phyloP scores from a whole-genome alignment of 208 protist species.

The Trypanosoma avium region DNA sequence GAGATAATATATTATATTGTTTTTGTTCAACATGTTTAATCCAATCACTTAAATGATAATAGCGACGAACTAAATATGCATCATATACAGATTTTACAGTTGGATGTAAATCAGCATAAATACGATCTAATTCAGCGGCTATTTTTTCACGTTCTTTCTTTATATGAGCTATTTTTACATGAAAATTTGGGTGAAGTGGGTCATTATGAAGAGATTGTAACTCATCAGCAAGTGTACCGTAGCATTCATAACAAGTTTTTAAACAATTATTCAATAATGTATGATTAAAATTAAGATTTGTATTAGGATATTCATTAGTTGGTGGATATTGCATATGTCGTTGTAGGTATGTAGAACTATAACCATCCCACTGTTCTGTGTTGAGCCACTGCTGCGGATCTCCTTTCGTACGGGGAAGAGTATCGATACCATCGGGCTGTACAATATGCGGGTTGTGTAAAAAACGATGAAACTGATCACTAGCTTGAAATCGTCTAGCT shows the following conservation, averaged over 20 bases:
- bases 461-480: constrained; percentile 85
- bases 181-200: constrained; percentile 79
- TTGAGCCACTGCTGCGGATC: constrained; percentile 89
- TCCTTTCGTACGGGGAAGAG: constrained; percentile 66
- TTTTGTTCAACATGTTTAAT: constrained; percentile 73
- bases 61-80: constrained; percentile 79
- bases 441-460: constrained; percentile 83
- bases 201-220: constrained; percentile 79
- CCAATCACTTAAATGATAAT: constrained; percentile 84
- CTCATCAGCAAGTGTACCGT: constrained; percentile 73
- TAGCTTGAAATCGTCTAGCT: constrained; percentile 48
- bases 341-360: constrained; percentile 80
- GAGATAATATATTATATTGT: constrained; percentile 53
- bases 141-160: constrained; percentile 68
- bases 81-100: constrained; percentile 87
- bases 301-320: constrained; percentile 71
- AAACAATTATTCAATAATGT: constrained; percentile 67
- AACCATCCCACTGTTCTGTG: constrained; percentile 87
- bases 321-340: constrained; percentile 84
- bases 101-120: constrained; percentile 75
- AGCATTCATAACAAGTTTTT: constrained; percentile 64
- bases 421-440: constrained; percentile 79
- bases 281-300: constrained; percentile 51
- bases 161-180: constrained; percentile 53
- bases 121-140: constrained; percentile 60